A percentile compares a stretch with the other conserved stretches of the same genome.
These are phyloP conservation scores for Hymenoscyphus albidus DNA, from an alignment of 2,329 filamentous ascomycete genomes.

Conservation along the genomic window DNA sequence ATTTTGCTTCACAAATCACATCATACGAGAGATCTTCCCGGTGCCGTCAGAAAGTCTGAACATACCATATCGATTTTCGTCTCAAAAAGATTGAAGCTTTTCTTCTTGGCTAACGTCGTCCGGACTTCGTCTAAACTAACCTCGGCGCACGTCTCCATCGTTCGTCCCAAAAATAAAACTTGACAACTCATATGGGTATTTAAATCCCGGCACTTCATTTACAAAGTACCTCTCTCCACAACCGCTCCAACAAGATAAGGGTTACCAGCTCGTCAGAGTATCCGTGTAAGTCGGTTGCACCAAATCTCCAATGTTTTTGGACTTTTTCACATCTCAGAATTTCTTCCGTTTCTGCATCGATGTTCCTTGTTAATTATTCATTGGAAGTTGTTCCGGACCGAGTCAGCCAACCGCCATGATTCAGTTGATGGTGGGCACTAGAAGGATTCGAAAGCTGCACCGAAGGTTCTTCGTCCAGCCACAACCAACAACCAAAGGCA, in stretches of 20 bases:
- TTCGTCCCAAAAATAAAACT: not conserved
- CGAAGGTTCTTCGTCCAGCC: conserved; percentile 23
- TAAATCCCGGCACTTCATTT: not conserved
- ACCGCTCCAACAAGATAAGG: not conserved
- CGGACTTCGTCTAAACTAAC: conserved; percentile 1
- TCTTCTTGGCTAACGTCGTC: not conserved
- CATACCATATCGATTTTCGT: not conserved
- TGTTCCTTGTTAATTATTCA: not conserved
- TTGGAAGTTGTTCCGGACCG: not conserved
- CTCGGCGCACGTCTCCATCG: not conserved
- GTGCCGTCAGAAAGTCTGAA: not conserved
- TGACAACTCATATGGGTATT: not conserved
- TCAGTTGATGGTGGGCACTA: conserved; percentile 14
- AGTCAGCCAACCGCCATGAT: conserved; percentile 13
- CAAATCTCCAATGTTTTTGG: not conserved
- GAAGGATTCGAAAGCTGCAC: conserved; percentile 27
- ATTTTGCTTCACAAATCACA: not conserved
- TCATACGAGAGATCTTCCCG: not conserved
- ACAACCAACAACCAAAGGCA: conserved; percentile 19
- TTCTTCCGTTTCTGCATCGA: not conserved
- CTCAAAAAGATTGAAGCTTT: not conserved
- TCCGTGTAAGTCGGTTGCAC: not conserved
- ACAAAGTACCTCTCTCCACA: not conserved
- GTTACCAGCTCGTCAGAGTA: not conserved
- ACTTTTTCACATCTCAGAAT: not conserved